Conservation (phyloP, 192 early-diverging fungal genomes). For the Podila horticola region DNA sequence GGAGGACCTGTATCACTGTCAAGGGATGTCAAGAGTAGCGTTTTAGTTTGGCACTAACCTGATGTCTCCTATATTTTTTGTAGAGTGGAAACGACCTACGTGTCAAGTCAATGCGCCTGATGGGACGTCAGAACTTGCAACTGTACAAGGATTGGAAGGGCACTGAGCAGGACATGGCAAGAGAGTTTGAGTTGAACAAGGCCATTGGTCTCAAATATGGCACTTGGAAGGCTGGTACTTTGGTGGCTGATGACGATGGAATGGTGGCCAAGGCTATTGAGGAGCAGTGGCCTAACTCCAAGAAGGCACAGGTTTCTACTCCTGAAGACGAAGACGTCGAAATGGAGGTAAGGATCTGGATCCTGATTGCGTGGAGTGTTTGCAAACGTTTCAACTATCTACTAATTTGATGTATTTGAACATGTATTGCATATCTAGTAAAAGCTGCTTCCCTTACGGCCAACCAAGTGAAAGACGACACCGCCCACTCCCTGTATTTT, state of each 20-base stretch:
- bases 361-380: too few species aligned
- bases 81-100: slow-evolving; percentile 82
- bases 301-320: slow-evolving; percentile 35
- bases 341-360: slow-evolving; percentile 29
- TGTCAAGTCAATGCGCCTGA: slow-evolving; percentile 83
- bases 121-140: slow-evolving; percentile 90
- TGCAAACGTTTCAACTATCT: too few species aligned
- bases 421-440: too few species aligned
- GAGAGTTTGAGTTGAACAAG: slow-evolving; percentile 85
- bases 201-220: slow-evolving; percentile 78
- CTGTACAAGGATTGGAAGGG: slow-evolving; percentile 90
- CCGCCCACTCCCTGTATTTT: too few species aligned
- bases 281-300: slow-evolving; percentile 43
- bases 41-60: not conserved
- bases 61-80: not conserved
- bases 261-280: slow-evolving; percentile 63
- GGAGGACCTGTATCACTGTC: not conserved
- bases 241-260: slow-evolving; percentile 89
- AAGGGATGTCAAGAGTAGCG: not conserved
- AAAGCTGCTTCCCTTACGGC: too few species aligned
- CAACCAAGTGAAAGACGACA: too few species aligned
- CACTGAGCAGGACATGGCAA: slow-evolving; percentile 68
- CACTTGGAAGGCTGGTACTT: slow-evolving; percentile 81
- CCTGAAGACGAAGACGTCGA: slow-evolving; percentile 40
- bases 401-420: too few species aligned